Percentiles rank a stretch among this genome's conserved stretches.
phyloP scores from a whole-genome alignment of 306 rosid genomes.

The Parietaria judaica region DNA sequence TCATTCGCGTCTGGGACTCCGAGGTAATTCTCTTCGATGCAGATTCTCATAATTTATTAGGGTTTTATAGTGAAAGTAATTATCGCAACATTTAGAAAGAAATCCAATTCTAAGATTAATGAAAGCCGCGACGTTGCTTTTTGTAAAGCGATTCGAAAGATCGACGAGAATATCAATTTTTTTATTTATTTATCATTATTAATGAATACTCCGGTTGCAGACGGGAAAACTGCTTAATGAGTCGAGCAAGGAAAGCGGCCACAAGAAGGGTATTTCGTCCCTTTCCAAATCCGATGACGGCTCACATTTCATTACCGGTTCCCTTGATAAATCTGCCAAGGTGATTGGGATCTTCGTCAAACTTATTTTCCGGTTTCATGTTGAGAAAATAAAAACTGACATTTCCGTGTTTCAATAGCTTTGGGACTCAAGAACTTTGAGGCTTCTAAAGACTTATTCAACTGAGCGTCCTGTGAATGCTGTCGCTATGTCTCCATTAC shows the following conservation, averaged over 20 bases:
- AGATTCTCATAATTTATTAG: background rate
- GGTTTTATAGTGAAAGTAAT: too few species aligned
- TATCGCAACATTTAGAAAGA: background rate
- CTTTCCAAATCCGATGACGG: constrained; percentile 68
- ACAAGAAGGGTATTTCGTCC: constrained; percentile 63
- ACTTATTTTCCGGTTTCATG: background rate
- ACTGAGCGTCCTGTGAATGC: constrained; percentile 95
- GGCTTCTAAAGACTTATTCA: constrained; percentile 78
- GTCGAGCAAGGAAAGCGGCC: constrained; percentile 70
- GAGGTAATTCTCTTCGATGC: constrained; percentile 37
- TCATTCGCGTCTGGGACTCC: constrained; percentile 84
- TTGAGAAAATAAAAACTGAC: background rate
- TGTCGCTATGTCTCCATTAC: constrained; percentile 88
- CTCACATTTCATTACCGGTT: constrained; percentile 79
- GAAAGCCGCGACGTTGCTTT: too few species aligned
- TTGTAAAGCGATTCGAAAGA: too few species aligned
- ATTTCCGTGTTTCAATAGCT: constrained; percentile 33
- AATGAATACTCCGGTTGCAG: constrained; percentile 24
- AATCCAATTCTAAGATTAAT: background rate
- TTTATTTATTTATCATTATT: too few species aligned
- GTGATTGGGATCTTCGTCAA: constrained; percentile 18
- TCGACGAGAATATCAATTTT: too few species aligned
- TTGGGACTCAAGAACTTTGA: constrained; percentile 78
- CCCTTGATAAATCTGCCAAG: constrained; percentile 84
- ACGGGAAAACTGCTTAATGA: constrained; percentile 71